Evolutionary conservation across 805 yeast genomes (phyloP), one percentile per base, ranked within the genome.

Genomic region (Candida patagonica): DNA sequence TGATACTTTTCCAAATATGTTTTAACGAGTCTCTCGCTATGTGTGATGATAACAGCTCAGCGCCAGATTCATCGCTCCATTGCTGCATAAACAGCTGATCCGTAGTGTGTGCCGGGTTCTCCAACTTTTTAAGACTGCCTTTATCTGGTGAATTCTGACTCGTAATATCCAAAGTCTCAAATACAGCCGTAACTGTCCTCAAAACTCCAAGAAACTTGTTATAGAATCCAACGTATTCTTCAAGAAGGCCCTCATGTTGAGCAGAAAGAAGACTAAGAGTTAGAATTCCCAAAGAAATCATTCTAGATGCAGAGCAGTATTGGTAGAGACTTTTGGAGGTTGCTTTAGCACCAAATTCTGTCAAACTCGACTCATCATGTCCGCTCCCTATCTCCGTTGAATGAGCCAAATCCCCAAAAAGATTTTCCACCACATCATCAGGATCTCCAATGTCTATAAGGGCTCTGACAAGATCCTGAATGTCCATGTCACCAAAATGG

Each of bases 381-480:
- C 7, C 15, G 12, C 7, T 29, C 23, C 21, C 10, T 12, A 13
- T 31, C 12, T 26, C 29, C 6, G 29, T 26, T 5, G 17, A 6
- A n/a, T n/a, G n/a, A 19, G 23, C 9, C n/a, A 37, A 37, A n/a
- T 26, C 40, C 3, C 29, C 34, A 29, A 19, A 37, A 3, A 37
- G 20, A 9, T 13, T n/a, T 21, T 37, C 15, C 21, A 45, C 42
- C 10, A 46, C 41, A 29, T 30, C 21, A 15, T 44, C 48, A 5
- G 40, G 27, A 6, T 41, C 41, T 1, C 37, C 40, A 10, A 48
- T 38, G 17, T 41, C 46, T 16, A 21, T 23, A 9, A 46, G 30
- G 6, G 43, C 41, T 3, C 43, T 42, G 13, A 30, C 46, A 17
- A 44, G 42, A 6, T 41, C 35, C 13, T 41, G 43, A 8, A 47